Evolutionary conservation across 352 stramenopile species (phyloP), one percentile per base, ranked within the genome.

Genomic region (Poterioochromonas sp.): DNA sequence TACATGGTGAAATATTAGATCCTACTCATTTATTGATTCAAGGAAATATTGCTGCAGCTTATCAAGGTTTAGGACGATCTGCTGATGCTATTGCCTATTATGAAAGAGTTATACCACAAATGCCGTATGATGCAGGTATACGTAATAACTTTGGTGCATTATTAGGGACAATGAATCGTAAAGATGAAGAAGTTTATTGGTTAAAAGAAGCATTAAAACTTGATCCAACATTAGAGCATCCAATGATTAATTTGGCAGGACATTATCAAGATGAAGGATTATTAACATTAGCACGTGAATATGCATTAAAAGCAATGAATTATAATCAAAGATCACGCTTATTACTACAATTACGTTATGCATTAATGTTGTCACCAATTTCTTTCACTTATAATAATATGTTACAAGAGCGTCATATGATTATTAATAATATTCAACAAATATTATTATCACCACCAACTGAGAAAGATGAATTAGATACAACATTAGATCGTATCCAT

Each of bases 401-500:
- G 37, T 51, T 32, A 37, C 11, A 73, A 54, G 70, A 78, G 43
- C 70, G 82, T 18, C n/a, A 80, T 22, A 53, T 47, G n/a, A 70
- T 82, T 15, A 53, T 34, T n/a, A 62, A 70, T 43, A 54, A 79
- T 76, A 47, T 80, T n/a, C 54, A 41, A 12, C n/a, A 74, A 1
- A 11, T 68, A 29, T 68, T 77, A 11, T 54, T 29, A 32, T 44
- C 8, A 29, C 54, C 54, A 35, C 29, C 73, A 37, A 26, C 35
- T 54, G 43, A 12, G 1, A 43, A 47, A n/a, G 39, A 44, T 15
- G 3, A 18, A 32, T 78, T 39, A 5, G 22, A 78, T 0, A 51
- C 11, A 11, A 51, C 77, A 12, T 69, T 86, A 37, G 83, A 86
- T 54, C 64, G 76, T 0, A 77, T 86, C 0, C 85, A 86, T 11